A percentile compares a stretch with the other conserved stretches of the same genome.
phyloP scores from a whole-genome alignment of 371 early-diverging fungal species.

The Apophysomyces ossiformis region DNA sequence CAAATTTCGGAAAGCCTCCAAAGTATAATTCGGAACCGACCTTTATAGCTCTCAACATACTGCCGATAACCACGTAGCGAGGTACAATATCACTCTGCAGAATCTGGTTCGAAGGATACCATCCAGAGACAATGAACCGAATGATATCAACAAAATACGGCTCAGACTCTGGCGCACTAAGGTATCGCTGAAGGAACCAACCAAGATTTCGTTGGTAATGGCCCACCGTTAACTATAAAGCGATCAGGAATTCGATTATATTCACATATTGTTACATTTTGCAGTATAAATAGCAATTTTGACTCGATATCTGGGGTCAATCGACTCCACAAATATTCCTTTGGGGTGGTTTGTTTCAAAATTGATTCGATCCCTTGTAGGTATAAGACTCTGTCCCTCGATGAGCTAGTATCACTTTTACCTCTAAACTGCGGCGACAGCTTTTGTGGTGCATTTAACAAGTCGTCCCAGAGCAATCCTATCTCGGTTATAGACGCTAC shows the following conservation, averaged over 20 bases:
- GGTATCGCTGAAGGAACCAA: constrained; percentile 72
- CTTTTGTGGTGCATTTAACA: constrained; percentile 59
- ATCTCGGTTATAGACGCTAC: constrained; percentile 62
- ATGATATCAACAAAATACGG: constrained; percentile 71
- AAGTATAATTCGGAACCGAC: constrained; percentile 24
- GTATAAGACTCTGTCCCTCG: constrained; percentile 7
- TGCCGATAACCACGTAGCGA: constrained; percentile 75
- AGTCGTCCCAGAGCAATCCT: constrained; percentile 63
- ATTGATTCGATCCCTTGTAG: constrained; percentile 46
- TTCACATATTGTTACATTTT: constrained; percentile 46
- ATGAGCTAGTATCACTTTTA: constrained; percentile 9
- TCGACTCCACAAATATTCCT: constrained; percentile 62
- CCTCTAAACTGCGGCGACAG: constrained; percentile 64
- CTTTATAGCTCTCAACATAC: constrained; percentile 64
- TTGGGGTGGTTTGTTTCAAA: constrained; percentile 65
- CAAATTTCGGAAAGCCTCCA: neutral
- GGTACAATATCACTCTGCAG: constrained; percentile 78
- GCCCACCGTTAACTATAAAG: constrained; percentile 47
- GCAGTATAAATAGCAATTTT: constrained; percentile 70
- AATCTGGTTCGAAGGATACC: constrained; percentile 80
- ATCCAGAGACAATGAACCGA: constrained; percentile 77
- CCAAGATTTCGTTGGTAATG: constrained; percentile 62
- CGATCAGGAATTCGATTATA: neutral
- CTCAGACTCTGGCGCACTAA: constrained; percentile 66
- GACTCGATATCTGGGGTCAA: constrained; percentile 78